These are phyloP conservation scores for Ogataea paraovalis DNA, from an alignment of 805 yeast species.

Conservation along the genomic window DNA sequence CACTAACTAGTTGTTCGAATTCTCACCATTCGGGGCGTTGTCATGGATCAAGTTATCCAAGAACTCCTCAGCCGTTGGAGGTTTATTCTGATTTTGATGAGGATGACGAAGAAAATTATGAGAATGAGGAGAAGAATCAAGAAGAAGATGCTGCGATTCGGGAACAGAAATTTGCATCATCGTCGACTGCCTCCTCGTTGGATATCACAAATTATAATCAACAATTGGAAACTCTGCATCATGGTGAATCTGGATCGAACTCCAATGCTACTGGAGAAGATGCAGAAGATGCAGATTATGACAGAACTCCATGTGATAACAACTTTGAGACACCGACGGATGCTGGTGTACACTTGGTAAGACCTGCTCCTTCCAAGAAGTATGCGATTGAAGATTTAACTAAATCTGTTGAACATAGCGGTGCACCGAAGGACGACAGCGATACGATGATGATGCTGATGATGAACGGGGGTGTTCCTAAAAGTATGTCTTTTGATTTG, in stretches of 20 bases:
- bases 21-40: constrained; percentile 1
- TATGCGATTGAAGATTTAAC: constrained; percentile 3
- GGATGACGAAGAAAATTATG: constrained; percentile 7
- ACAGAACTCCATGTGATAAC: constrained; percentile 10
- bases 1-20: not conserved
- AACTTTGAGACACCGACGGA: not conserved
- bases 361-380: constrained; percentile 14
- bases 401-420: no score
- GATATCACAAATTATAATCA: not conserved
- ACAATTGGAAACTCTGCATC: not conserved
- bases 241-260: not conserved
- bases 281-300: constrained; percentile 15
- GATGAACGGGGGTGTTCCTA: constrained; percentile 1
- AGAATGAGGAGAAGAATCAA: constrained; percentile 3
- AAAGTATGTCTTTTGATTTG: constrained; percentile 42
- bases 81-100: constrained; percentile 9
- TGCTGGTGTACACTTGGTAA: not conserved
- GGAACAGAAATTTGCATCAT: constrained; percentile 2
- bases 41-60: constrained; percentile 10
- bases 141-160: constrained; percentile 9
- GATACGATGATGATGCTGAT: not conserved
- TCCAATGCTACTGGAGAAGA: constrained; percentile 5
- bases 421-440: not conserved
- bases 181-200: not conserved
- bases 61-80: constrained; percentile 14